These are phyloP conservation scores for Aspergillus unguis DNA, from an alignment of 2,329 filamentous ascomycete genomes.

Conservation along the genomic window DNA sequence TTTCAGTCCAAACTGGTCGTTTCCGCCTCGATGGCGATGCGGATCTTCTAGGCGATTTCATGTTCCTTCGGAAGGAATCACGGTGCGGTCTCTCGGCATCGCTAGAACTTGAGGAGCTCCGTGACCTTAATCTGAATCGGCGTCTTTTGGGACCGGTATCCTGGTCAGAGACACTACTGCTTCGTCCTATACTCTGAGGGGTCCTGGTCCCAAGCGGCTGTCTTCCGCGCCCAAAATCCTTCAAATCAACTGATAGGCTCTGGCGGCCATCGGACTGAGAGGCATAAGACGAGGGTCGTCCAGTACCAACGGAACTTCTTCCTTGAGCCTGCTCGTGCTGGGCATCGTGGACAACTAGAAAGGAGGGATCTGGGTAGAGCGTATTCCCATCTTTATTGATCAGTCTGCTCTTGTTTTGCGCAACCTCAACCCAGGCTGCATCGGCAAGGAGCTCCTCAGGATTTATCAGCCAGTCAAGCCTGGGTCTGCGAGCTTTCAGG, in stretches of 20 bases:
- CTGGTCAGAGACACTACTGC: constrained; percentile 50
- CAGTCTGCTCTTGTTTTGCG: constrained; percentile 73
- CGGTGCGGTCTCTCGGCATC: constrained; percentile 30
- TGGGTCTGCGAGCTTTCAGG: constrained; percentile 65
- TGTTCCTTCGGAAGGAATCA: constrained; percentile 6
- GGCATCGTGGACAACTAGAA: constrained; percentile 20
- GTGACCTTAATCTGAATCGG: constrained; percentile 52
- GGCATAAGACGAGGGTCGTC: constrained; percentile 24
- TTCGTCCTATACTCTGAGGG: constrained; percentile 55
- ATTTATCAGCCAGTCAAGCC: constrained; percentile 79
- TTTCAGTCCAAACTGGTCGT: constrained; percentile 45
- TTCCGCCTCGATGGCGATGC: constrained; percentile 7
- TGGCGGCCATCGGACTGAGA: constrained; percentile 43
- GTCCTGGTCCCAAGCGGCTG: constrained; percentile 61
- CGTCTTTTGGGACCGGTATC: constrained; percentile 52
- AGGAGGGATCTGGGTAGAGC: constrained; percentile 51
- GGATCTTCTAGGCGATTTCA: constrained; percentile 6
- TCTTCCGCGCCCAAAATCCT: constrained; percentile 54
- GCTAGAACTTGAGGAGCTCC: constrained; percentile 54
- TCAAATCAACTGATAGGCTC: constrained; percentile 38
- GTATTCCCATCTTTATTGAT: constrained; percentile 74
- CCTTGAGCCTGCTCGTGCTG: constrained; percentile 16
- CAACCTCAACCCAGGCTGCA: constrained; percentile 83
- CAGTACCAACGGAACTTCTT: constrained; percentile 22
- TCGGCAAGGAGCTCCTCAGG: constrained; percentile 87